Conservation (phyloP, 148 eudicot species). For the Rheum nobile region DNA sequence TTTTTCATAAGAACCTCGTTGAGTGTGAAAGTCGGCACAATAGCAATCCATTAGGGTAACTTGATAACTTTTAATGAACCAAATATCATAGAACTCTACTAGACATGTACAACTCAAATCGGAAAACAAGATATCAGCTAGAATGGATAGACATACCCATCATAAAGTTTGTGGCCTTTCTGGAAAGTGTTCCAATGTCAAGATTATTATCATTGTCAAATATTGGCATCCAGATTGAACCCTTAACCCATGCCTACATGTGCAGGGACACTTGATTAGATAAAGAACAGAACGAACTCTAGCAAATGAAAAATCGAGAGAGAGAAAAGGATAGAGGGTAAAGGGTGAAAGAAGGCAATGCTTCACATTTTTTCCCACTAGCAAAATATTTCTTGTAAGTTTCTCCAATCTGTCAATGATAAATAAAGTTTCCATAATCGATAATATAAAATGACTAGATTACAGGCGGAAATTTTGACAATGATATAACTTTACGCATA, state of each 20-base stretch:
- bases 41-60: not conserved
- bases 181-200: conserved; percentile 57
- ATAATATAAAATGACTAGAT: not conserved
- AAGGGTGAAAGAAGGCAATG: not conserved
- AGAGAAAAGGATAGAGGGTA: not conserved
- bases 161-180: conserved; percentile 59
- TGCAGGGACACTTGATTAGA: conserved; percentile 7
- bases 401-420: not conserved
- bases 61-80: not conserved
- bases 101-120: not conserved
- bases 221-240: conserved; percentile 81
- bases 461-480: not conserved
- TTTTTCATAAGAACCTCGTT: not conserved
- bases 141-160: conserved; percentile 46
- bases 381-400: not conserved
- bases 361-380: not conserved
- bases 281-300: not conserved
- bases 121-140: not conserved
- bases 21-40: not conserved
- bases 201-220: conserved; percentile 56
- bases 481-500: not conserved
- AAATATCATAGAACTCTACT: not conserved
- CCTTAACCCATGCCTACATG: conserved; percentile 91
- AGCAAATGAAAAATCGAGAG: not conserved
- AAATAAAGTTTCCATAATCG: not conserved